Evolutionary conservation across 2,329 filamentous ascomycete genomes (phyloP), one percentile per base, ranked within the genome.

Genomic region (Phaeosphaeria sp.): DNA sequence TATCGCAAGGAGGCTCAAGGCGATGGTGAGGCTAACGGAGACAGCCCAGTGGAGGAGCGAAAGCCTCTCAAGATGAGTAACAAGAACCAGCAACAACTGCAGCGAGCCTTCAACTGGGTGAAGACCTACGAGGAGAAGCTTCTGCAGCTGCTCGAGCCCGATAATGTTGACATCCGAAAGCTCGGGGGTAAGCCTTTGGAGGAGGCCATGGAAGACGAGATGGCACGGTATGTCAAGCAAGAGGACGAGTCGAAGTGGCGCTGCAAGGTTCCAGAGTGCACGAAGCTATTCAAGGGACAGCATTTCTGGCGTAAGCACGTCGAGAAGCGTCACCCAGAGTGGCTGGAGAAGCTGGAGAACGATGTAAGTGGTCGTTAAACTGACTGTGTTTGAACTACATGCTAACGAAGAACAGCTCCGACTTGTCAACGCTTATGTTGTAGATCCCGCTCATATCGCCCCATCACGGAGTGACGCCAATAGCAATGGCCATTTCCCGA

Each of bases 91-190:
- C 92, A 96, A 75, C 95, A 98, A 74, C 86, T 98, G 15, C 91
- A 96, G 71, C 90, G 93, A 56, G 95, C 95, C 0, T 98, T 93
- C 81, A 99, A 98, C 73, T 99, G 96, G 95, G 96, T 99, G 59
- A 96, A 91, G 81, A 98, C 95, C 0, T 99, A 97, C 71, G 95
- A 99, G 74, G 95, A 99, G 73, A 99, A 99, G 80, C 85, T 99
- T 51, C 83, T 92, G 74, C 93, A 97, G 75, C 91, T 98, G 47
- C 84, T 99, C 15, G 94, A 98, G 65, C 95, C 95, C 0, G 91
- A 95, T 53, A 88, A 89, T 49, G 91, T 91, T 22, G 93, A 98
- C 72, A 82, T 98, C 43, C 89, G 89, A 75, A 98, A 97, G 79
- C 86, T 98, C 24, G 95, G 96, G 49, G 95, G 95, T 18, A 93